phyloP scores from a whole-genome alignment of 1,139 yeast species.

The Blastobotrys proliferans region DNA sequence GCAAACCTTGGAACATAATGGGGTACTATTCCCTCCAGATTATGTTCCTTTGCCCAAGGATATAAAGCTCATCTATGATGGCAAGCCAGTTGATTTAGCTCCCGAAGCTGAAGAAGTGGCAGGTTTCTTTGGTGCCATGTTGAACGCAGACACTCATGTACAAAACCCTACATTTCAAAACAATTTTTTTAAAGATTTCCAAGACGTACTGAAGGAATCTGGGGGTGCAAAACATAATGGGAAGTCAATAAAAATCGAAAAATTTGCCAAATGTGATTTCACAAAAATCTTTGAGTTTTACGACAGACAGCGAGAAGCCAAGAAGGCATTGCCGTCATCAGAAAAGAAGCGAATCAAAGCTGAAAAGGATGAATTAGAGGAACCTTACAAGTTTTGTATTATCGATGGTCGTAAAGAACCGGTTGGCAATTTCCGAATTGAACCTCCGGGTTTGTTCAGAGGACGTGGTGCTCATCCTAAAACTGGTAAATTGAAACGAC shows the following conservation, averaged over 20 bases:
- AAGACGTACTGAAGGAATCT: conserved; percentile 58
- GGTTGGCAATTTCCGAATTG: conserved; percentile 90
- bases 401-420: conserved; percentile 87
- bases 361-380: conserved; percentile 73
- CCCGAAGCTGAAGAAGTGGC: conserved; percentile 93
- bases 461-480: conserved; percentile 98
- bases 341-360: conserved; percentile 71
- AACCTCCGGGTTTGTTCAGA: conserved; percentile 93
- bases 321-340: conserved; percentile 59
- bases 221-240: conserved; percentile 53
- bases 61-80: conserved; percentile 72
- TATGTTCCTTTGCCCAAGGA: conserved; percentile 83
- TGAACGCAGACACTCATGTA: conserved; percentile 78
- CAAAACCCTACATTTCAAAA: conserved; percentile 79
- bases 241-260: conserved; percentile 45
- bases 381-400: conserved; percentile 72
- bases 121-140: conserved; percentile 85
- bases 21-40: conserved; percentile 90
- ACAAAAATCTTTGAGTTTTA: conserved; percentile 66
- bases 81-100: conserved; percentile 69
- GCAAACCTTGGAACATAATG: conserved; percentile 81
- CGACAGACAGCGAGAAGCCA: conserved; percentile 67
- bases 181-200: conserved; percentile 81
- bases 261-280: conserved; percentile 75
- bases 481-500: conserved; percentile 68